Evolutionary conservation across 2,329 filamentous ascomycete genomes (phyloP).

Genomic region (Cryphonectria radicalis): DNA sequence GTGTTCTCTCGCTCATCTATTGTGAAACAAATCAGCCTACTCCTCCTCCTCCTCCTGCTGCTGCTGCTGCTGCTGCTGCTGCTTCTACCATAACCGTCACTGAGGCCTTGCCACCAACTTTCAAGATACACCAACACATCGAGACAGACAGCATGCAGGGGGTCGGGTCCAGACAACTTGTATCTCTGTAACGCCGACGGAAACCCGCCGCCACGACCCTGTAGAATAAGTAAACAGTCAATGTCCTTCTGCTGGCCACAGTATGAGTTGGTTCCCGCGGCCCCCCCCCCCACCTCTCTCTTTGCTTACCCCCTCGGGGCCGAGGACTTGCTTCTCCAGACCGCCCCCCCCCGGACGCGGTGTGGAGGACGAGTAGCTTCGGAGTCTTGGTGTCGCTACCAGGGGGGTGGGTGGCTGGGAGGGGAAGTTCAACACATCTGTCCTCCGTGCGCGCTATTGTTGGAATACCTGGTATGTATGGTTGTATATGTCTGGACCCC

Average conservation of each 20-base stretch:
- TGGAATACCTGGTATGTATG: background rate
- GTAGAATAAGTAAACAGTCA: too few relatives aligned
- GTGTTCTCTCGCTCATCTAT: background rate
- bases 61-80: too few relatives aligned
- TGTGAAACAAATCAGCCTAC: background rate
- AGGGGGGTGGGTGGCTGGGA: too few relatives aligned
- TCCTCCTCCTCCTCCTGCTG: background rate
- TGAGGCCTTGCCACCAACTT: background rate
- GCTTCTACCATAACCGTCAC: background rate
- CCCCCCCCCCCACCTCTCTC: too few relatives aligned
- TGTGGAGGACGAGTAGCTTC: background rate
- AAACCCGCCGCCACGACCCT: too few relatives aligned
- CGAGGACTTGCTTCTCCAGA: background rate
- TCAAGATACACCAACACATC: background rate
- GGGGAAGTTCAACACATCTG: background rate
- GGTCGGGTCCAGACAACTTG: too few relatives aligned
- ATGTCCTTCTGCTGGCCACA: background rate
- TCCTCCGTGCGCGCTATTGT: background rate
- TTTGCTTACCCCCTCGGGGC: background rate
- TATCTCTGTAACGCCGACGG: background rate
- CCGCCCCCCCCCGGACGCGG: too few relatives aligned
- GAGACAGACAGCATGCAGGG: too few relatives aligned
- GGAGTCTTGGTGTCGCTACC: background rate
- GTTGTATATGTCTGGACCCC: background rate
- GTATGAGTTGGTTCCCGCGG: background rate